A percentile compares a stretch with the other conserved stretches of the same genome.
These are phyloP conservation scores for Rhizopogon salebrosus DNA, from an alignment of 768 basidiomycete genomes.

Conservation along the genomic window DNA sequence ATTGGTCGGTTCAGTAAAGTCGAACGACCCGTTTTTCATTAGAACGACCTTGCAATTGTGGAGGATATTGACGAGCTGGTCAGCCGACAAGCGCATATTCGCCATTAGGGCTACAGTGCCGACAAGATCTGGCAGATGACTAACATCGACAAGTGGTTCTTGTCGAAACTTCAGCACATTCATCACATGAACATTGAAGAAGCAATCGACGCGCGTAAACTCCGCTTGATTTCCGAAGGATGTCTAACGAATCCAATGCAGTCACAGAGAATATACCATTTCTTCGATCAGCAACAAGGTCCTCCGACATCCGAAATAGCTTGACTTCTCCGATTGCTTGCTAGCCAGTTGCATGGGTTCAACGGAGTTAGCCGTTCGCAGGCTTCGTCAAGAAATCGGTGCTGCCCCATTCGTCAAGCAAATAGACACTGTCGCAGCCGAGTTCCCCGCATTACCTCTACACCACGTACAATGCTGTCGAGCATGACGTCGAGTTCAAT, in stretches of 20 bases:
- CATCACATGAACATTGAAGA: constrained; percentile 81
- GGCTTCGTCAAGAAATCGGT: constrained; percentile 76
- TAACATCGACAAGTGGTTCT: constrained; percentile 98
- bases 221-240: background rate
- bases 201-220: constrained; percentile 59
- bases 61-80: constrained; percentile 86
- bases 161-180: constrained; percentile 82
- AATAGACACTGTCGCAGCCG: constrained; percentile 98
- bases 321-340: constrained; percentile 94
- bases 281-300: constrained; percentile 58
- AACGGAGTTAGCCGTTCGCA: constrained; percentile 89
- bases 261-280: constrained; percentile 53
- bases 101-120: constrained; percentile 91
- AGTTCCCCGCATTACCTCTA: constrained; percentile 98
- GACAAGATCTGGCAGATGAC: constrained; percentile 98
- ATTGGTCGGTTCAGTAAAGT: background rate
- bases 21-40: background rate
- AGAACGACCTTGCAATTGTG: constrained; percentile 87
- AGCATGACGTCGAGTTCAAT: constrained; percentile 85
- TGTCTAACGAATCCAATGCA: background rate
- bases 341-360: constrained; percentile 79
- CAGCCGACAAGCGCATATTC: constrained; percentile 96
- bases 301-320: constrained; percentile 82
- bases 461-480: constrained; percentile 94
- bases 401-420: constrained; percentile 95